Evolutionary conservation across 495 filamentous ascomycete species (phyloP).

Genomic region (Lasiosphaeria hispida): DNA sequence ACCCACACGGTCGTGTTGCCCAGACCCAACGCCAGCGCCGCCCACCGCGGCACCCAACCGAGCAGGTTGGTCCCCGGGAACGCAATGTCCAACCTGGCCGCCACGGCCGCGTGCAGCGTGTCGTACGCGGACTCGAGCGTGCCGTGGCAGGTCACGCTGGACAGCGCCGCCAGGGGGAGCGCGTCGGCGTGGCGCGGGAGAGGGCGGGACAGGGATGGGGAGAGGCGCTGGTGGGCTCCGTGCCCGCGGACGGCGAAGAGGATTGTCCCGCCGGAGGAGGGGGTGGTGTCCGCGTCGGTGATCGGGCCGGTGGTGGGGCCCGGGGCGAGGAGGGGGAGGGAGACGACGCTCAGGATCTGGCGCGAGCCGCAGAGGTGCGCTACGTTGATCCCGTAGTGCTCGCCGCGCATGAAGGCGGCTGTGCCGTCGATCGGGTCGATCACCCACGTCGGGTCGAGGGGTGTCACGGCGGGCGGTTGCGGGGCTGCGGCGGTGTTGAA

Average conservation of each 20-base stretch:
- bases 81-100: slow-evolving; percentile 43
- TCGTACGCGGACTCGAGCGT: slow-evolving; percentile 42
- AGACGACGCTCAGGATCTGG: slow-evolving; percentile 47
- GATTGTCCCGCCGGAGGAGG: slow-evolving; percentile 54
- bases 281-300: slow-evolving; percentile 43
- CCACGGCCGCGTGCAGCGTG: slow-evolving; percentile 46
- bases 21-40: slow-evolving; percentile 56
- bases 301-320: slow-evolving; percentile 29
- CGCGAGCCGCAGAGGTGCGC: slow-evolving; percentile 38
- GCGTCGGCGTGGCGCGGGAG: slow-evolving; percentile 26
- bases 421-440: slow-evolving; percentile 75
- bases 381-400: slow-evolving; percentile 59
- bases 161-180: slow-evolving; percentile 35
- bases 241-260: slow-evolving; percentile 55
- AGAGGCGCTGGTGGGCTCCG: slow-evolving; percentile 50
- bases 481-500: slow-evolving; percentile 55
- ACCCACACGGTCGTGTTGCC: slow-evolving; percentile 63
- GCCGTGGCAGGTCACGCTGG: slow-evolving; percentile 39
- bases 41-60: slow-evolving; percentile 65
- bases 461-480: slow-evolving; percentile 18
- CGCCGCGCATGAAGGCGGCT: slow-evolving; percentile 58
- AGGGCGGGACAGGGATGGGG: no score
- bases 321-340: slow-evolving; percentile 55
- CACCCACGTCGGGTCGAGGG: slow-evolving; percentile 54
- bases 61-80: slow-evolving; percentile 58